Evolutionary conservation across 495 filamentous ascomycete species (phyloP).

Genomic region (Platismatia glauca): DNA sequence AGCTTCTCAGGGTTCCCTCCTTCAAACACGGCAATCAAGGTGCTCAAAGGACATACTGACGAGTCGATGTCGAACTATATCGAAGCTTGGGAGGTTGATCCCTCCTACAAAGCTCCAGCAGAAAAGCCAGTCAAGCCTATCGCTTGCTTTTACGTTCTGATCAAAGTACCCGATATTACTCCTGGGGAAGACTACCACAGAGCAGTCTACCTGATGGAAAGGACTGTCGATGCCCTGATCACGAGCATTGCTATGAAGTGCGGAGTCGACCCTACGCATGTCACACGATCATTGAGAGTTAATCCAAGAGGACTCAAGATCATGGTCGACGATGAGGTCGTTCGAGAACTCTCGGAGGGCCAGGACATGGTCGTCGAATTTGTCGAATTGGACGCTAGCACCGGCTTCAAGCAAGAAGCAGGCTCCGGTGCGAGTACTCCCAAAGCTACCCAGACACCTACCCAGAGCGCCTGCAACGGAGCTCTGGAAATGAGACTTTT

Average conservation of each 20-base stretch:
- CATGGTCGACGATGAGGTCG: constrained; percentile 82
- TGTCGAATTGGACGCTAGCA: constrained; percentile 27
- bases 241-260: constrained; percentile 65
- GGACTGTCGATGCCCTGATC: constrained; percentile 64
- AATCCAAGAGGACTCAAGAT: constrained; percentile 67
- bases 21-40: constrained; percentile 35
- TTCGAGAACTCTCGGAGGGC: constrained; percentile 78
- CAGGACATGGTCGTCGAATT: constrained; percentile 77
- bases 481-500: constrained; percentile 24
- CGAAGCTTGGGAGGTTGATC: constrained; percentile 83
- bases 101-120: constrained; percentile 68
- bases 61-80: constrained; percentile 69
- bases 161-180: constrained; percentile 41
- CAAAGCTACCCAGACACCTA: constrained; percentile 2
- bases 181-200: constrained; percentile 61
- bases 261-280: constrained; percentile 58
- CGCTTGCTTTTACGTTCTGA: constrained; percentile 81
- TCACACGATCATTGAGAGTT: constrained; percentile 62
- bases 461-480: neutral
- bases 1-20: constrained; percentile 16
- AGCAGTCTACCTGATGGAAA: constrained; percentile 75
- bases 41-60: constrained; percentile 36
- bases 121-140: constrained; percentile 65
- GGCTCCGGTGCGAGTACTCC: constrained; percentile 14
- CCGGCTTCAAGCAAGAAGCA: constrained; percentile 18